These are phyloP conservation scores for Aspergillus tamarii DNA, from an alignment of 2,329 filamentous ascomycete genomes.

Conservation along the genomic window DNA sequence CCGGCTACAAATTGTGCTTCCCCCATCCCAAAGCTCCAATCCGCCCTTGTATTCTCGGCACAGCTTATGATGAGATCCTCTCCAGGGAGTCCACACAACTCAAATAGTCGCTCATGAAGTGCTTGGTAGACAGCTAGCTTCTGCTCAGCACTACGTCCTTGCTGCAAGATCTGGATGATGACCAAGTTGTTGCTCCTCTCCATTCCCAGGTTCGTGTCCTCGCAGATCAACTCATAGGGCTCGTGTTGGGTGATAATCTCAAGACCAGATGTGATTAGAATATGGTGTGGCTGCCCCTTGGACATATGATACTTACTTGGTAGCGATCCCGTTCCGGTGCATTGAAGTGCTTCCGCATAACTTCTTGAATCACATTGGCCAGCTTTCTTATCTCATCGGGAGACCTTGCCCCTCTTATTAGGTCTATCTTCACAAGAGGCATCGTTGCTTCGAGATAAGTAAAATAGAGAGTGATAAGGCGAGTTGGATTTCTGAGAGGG, in stretches of 20 bases:
- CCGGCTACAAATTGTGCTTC: conserved; percentile 34
- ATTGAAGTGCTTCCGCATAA: conserved; percentile 31
- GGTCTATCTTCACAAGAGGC: conserved; percentile 37
- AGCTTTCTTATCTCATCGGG: conserved; percentile 30
- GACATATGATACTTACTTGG: conserved; percentile 10
- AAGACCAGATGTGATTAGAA: background rate
- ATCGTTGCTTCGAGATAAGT: conserved; percentile 12
- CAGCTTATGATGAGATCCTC: conserved; percentile 32
- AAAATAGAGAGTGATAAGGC: too few relatives aligned
- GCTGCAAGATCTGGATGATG: conserved; percentile 38
- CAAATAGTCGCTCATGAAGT: conserved; percentile 21
- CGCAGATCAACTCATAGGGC: conserved; percentile 34
- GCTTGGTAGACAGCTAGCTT: conserved; percentile 30
- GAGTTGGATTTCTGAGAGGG: too few relatives aligned
- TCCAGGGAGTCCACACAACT: conserved; percentile 14
- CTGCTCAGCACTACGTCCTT: conserved; percentile 30
- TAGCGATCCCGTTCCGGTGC: conserved; percentile 33
- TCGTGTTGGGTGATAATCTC: conserved; percentile 39
- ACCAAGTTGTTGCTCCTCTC: conserved; percentile 30
- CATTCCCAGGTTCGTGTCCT: conserved; percentile 34
- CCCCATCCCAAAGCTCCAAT: conserved; percentile 37
- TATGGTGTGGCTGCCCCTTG: background rate
- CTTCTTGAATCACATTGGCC: conserved; percentile 30
- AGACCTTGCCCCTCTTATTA: conserved; percentile 24
- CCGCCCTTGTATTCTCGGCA: conserved; percentile 29